Evolutionary conservation across 2,329 filamentous ascomycete species (phyloP).

Genomic region (Sclerotinia minor): DNA sequence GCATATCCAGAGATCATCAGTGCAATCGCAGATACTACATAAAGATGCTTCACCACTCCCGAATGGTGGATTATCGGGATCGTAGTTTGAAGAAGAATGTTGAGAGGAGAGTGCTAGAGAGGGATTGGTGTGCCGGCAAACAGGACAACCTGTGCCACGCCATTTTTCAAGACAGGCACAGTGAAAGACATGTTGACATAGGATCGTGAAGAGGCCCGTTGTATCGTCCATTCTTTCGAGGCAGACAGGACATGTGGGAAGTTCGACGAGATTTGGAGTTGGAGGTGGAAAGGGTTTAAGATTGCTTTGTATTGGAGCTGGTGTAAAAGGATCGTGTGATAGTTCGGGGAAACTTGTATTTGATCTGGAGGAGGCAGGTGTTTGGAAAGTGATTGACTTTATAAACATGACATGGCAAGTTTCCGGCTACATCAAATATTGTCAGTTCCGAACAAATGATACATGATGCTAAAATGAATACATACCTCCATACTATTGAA

Average conservation of each 20-base stretch:
- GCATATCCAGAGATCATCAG: conserved; percentile 90
- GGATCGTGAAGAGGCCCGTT: conserved; percentile 88
- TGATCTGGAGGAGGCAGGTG: conserved; percentile 35
- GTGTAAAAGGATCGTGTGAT: conserved; percentile 64
- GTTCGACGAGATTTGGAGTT: conserved; percentile 82
- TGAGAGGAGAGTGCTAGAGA: conserved; percentile 42
- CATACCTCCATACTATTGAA: conserved; percentile 88
- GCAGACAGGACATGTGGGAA: conserved; percentile 95
- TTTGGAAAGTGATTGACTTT: conserved; percentile 82
- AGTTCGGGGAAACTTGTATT: conserved; percentile 56
- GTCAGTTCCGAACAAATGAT: conserved; percentile 15
- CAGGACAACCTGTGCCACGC: conserved; percentile 90
- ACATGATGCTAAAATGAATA: conserved; percentile 29
- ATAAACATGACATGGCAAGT: conserved; percentile 95
- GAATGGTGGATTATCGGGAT: conserved; percentile 58
- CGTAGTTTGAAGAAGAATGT: conserved; percentile 41
- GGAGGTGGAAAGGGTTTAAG: conserved; percentile 62
- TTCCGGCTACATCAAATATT: conserved; percentile 62
- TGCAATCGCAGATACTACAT: conserved; percentile 77
- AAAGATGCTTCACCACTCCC: conserved; percentile 65
- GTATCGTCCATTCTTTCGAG: conserved; percentile 98
- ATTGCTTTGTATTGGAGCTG: conserved; percentile 47
- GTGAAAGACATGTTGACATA: conserved; percentile 97
- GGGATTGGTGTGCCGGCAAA: conserved; percentile 85
- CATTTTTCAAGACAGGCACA: conserved; percentile 95